phyloP scores from a whole-genome alignment of 441 rosid genomes.

The Breynia disticha region DNA sequence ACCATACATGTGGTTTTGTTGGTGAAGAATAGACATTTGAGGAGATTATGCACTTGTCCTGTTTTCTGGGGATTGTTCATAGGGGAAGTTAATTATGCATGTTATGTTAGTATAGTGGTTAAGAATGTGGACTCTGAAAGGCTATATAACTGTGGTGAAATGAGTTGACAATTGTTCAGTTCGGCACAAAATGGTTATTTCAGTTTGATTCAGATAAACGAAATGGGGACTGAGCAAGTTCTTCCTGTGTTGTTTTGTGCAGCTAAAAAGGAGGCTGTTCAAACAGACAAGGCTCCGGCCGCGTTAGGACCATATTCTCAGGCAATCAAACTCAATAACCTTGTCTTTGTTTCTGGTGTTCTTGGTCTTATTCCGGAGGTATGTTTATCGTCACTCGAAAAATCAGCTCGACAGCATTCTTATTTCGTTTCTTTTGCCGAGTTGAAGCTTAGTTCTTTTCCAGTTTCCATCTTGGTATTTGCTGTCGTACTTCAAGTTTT shows the following conservation, averaged over 20 bases:
- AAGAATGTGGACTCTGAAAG: no score
- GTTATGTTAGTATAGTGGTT: no score
- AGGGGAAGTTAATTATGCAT: no score
- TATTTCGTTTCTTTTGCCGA: background rate
- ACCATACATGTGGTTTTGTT: no score
- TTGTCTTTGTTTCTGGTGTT: constrained; percentile 76
- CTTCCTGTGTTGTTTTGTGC: background rate
- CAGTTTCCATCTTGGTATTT: no score
- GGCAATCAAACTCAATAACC: constrained; percentile 75
- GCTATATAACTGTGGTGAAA: no score
- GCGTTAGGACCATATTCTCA: constrained; percentile 93
- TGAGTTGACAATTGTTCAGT: no score
- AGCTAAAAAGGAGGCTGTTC: constrained; percentile 63
- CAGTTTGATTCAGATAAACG: background rate
- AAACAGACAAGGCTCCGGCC: constrained; percentile 84
- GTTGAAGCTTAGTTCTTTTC: no score
- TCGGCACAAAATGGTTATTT: background rate
- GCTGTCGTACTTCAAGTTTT: background rate
- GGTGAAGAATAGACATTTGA: no score
- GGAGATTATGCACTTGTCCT: no score
- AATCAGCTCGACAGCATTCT: background rate
- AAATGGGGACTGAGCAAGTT: background rate
- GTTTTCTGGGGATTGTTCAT: no score
- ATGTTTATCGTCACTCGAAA: constrained; percentile 7
- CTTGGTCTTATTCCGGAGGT: constrained; percentile 92